These are phyloP conservation scores for Babesia bovis DNA, from an alignment of 169 alveolate genomes.

Conservation along the genomic window DNA sequence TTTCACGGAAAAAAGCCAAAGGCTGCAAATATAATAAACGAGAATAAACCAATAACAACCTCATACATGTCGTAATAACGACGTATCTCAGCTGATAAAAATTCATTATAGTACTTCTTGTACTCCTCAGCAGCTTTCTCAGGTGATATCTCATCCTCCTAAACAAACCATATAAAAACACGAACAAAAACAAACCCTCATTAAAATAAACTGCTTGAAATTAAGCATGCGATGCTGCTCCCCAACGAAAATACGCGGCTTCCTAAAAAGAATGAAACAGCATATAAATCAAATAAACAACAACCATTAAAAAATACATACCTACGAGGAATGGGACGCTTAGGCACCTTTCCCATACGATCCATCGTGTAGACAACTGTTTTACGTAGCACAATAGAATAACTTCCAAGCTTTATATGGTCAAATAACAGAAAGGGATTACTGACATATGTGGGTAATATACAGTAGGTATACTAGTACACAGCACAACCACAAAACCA, in stretches of 20 bases:
- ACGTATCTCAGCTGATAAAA: slow-evolving; percentile 42
- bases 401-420: neutral
- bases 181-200: slow-evolving; percentile 31
- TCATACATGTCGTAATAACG: slow-evolving; percentile 63
- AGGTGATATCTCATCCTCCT: slow-evolving; percentile 70
- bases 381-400: neutral
- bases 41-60: slow-evolving; percentile 3
- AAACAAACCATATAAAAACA: neutral
- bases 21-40: slow-evolving; percentile 17
- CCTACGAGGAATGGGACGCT: slow-evolving; percentile 25
- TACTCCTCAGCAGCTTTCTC: slow-evolving; percentile 67
- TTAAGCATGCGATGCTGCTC: slow-evolving; percentile 65
- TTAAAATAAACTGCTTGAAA: slow-evolving; percentile 59
- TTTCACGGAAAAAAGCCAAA: slow-evolving; percentile 65
- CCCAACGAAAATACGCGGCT: slow-evolving; percentile 6
- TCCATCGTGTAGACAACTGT: slow-evolving; percentile 1
- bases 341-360: slow-evolving; percentile 10
- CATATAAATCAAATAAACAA: neutral
- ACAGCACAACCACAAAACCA: neutral
- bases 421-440: neutral
- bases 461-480: neutral
- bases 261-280: slow-evolving; percentile 28
- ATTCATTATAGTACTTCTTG: slow-evolving; percentile 40
- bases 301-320: slow-evolving; percentile 1
- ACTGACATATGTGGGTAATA: neutral